Evolutionary conservation across 108 stramenopile species (phyloP), one percentile per base, ranked within the genome.

Genomic region (Nitzschia sp.): DNA sequence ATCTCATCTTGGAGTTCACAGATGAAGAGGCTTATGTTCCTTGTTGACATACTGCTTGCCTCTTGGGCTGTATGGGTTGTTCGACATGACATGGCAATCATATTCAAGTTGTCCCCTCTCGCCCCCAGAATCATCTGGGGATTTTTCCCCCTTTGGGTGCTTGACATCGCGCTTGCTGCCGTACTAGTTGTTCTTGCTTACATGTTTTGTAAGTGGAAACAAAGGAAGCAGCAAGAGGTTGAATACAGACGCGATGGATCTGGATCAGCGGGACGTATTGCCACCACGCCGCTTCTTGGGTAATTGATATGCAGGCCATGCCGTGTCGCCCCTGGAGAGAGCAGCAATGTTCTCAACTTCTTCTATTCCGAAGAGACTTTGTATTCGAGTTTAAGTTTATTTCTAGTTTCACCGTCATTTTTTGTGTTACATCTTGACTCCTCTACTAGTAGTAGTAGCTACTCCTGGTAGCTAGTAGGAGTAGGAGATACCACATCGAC

Each of bases 61-160:
- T 63, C 62, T 8, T 54, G 60, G 36, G 61, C 62, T 4, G 29
- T 63, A 17, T 72, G 71, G 71, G 50, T 72, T 21, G 31, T 55
- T 2, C 54, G 71, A 1, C 36, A 28, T 8, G 44, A 72, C 22
- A n/a, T 72, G 1, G 19, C 41, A n/a, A 23, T 72, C 50, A 55
- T 72, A 3, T 54, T 61, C 48, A 72, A 63, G 30, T 27, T 72
- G 0, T 72, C 71, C 9, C 61, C 62, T 6, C 27, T 72, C 2
- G 23, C 71, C 9, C 33, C 50, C 29, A 54, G 52, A 30, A 61
- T 72, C 6, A 62, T 63, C 23, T 72, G 71, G 71, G 71, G 71
- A 1, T 19, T 45, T 2, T 22, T 44, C 16, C 71, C 71, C 23
- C 62, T 72, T 44, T 72, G 71, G 71, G 52, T 72, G 34, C 36